phyloP scores from a whole-genome alignment of 106 monocot species.

The Dendrobium catenatum region DNA sequence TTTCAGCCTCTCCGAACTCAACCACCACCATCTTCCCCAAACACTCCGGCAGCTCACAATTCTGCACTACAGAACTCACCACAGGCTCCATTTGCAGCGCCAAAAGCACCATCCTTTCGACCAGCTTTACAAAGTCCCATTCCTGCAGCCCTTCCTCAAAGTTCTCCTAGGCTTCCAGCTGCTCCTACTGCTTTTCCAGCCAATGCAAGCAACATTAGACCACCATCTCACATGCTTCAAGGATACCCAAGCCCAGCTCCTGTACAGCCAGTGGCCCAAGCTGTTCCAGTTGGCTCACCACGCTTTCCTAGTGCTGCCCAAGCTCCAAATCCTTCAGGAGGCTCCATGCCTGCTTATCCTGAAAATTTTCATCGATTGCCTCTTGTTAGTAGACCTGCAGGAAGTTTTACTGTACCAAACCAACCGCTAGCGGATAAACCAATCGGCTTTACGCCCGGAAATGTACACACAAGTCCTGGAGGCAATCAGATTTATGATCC shows the following conservation, averaged over 20 bases:
- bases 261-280: slow-evolving; percentile 2
- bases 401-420: slow-evolving; percentile 14
- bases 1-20: slow-evolving; percentile 57
- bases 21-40: slow-evolving; percentile 16
- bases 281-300: slow-evolving; percentile 15
- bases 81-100: slow-evolving; percentile 9
- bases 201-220: background rate
- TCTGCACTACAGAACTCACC: slow-evolving; percentile 4
- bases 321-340: slow-evolving; percentile 2
- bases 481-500: slow-evolving; percentile 65
- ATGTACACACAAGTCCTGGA: background rate
- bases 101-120: slow-evolving; percentile 37
- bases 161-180: slow-evolving; percentile 6
- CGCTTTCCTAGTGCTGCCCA: slow-evolving; percentile 18
- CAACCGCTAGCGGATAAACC: slow-evolving; percentile 14
- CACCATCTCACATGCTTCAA: slow-evolving; percentile 18
- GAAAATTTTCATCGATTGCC: slow-evolving; percentile 12
- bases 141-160: slow-evolving; percentile 4
- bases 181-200: slow-evolving; percentile 8
- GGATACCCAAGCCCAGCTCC: slow-evolving; percentile 17
- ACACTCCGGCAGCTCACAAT: slow-evolving; percentile 14
- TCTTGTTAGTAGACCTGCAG: slow-evolving; percentile 13
- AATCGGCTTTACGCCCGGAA: slow-evolving; percentile 6
- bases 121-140: slow-evolving; percentile 30
- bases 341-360: slow-evolving; percentile 6